Base-by-base conservation (phyloP, 2,329 filamentous ascomycete species). In the Chrysoporthe deuterocubensis region DNA sequence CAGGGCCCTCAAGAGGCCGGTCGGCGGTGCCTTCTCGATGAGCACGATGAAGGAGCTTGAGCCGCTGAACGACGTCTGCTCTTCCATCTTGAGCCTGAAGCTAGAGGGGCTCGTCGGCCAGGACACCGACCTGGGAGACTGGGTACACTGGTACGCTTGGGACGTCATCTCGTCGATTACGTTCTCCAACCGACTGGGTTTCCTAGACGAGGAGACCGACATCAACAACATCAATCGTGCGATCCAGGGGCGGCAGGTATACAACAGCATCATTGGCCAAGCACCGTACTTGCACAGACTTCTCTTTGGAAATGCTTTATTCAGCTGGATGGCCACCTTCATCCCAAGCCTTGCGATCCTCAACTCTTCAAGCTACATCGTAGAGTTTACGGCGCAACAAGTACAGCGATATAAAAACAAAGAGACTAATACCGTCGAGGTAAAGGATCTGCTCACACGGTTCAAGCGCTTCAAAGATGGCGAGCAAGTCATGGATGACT, bases 101-200 rank as follows among this genome's bases (percentile, higher is more conserved):
- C 57, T 66, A 6, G 64, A 66, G 4, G 64, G 40, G 11, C 11
- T 66, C 37, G 64, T 48, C 26, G 64, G 64, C 8, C 34, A 13
- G 40, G 58, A 57, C 2, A 62, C 54, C 0, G 62, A 65, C 32
- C 43, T 68, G 3, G 66, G 61, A 2, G 26, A 61, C 6, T 68
- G 62, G 62, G 21, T 65, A 21, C 66, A 68, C 6, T 68, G 62
- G 61, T 68, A 59, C 8, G 66, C 62, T 7, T 65, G 65, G 52
- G 66, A 68, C 16, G 43, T 68, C 13, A 56, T 68, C 42, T 65
- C 62, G 1, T 46, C 52, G 43, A 65, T 69, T 40, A 67, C 69
- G 13, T 71, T 71, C 43, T 68, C 64, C 42, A 64, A 71, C 40
- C 68, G 67, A 2, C 59, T 71, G 5, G 69, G 69, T 1, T 71